Evolutionary conservation across 352 stramenopile genomes (phyloP).

Genomic region (Phytophthora melonis): DNA sequence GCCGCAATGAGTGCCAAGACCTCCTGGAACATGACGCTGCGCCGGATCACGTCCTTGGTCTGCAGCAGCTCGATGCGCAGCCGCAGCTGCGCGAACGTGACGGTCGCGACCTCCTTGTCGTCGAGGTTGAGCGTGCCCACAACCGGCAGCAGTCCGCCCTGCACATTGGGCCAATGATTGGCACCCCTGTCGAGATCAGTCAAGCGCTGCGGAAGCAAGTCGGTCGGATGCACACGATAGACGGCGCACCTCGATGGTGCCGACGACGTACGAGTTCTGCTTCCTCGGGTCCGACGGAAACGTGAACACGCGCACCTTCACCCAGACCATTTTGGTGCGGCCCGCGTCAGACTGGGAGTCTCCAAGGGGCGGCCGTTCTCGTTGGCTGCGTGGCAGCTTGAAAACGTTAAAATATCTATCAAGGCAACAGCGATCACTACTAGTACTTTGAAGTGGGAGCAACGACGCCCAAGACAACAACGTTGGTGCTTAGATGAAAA

Average conservation of each 20-base stretch:
- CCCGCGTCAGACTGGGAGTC: no score
- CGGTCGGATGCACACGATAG: neutral
- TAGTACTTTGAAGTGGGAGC: neutral
- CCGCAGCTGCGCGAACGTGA: slow-evolving; percentile 75
- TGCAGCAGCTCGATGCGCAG: slow-evolving; percentile 74
- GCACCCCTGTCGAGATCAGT: neutral
- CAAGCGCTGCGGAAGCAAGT: neutral
- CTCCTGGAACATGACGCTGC: slow-evolving; percentile 82
- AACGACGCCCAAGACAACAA: neutral
- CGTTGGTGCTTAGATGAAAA: neutral
- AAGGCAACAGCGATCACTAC: neutral
- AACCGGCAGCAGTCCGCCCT: slow-evolving; percentile 69
- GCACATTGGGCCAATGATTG: no score
- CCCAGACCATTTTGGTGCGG: slow-evolving; percentile 27
- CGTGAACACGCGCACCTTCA: slow-evolving; percentile 85
- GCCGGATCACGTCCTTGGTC: slow-evolving; percentile 70
- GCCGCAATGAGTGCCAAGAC: slow-evolving; percentile 68
- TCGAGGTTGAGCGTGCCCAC: slow-evolving; percentile 75
- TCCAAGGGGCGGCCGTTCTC: slow-evolving; percentile 4
- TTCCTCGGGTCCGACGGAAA: slow-evolving; percentile 70
- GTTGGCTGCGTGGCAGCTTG: no score
- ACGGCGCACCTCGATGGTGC: slow-evolving; percentile 60
- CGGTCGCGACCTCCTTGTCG: slow-evolving; percentile 55
- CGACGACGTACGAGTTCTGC: slow-evolving; percentile 85
- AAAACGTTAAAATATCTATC: no score